Evolutionary conservation across 176 grass and related monocot species (phyloP), one percentile per base, ranked within the genome.

Genomic region (Ensete ventricosum): DNA sequence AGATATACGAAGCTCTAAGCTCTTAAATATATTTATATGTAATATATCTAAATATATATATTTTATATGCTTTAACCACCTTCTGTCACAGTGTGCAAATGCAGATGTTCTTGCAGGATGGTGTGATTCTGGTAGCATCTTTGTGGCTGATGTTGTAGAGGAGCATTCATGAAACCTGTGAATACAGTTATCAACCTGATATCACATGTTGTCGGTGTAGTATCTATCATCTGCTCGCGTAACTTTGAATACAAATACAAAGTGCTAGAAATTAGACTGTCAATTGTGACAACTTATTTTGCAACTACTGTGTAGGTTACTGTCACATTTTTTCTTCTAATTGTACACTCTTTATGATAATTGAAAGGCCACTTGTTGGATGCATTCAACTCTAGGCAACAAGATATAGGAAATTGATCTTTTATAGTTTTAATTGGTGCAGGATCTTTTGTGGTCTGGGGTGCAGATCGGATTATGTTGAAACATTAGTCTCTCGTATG

Each of bases 41-140:
- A 5, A 43, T 43, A 43, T 43, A 43, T 43, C 5, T 43, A 43
- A 43, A 43, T 43, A 43, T 43, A 43, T 43, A 6, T 43, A 43
- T 43, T 34, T 5, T 43, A 4, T 43, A 43, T 43, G 34, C 34
- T 6, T 43, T n/a, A 62, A 62, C 57, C 57, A 60, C 57, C 16
- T 72, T 34, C 19, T 48, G 67, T 17, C 76, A 71, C 90, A 97
- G 88, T 88, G 81, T 83, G 83, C 77, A 9, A 71, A 84, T n/a
- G 73, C 64, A 25, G 93, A 93, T 75, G 85, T 90, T 25, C 69
- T 97, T 27, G 90, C 88, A 10, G 93, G 93, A 22, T 92, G 87
- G 93, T 88, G 89, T 6, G 85, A 93, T 67, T 97, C 87, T 10
- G 87, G 90, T 50, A 97, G 83, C 66, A 86, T 97, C 64, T 93